A percentile compares a stretch with the other conserved stretches of the same genome.
phyloP scores from a whole-genome alignment of 176 grass and related monocot species.

The Avena atlantica region DNA sequence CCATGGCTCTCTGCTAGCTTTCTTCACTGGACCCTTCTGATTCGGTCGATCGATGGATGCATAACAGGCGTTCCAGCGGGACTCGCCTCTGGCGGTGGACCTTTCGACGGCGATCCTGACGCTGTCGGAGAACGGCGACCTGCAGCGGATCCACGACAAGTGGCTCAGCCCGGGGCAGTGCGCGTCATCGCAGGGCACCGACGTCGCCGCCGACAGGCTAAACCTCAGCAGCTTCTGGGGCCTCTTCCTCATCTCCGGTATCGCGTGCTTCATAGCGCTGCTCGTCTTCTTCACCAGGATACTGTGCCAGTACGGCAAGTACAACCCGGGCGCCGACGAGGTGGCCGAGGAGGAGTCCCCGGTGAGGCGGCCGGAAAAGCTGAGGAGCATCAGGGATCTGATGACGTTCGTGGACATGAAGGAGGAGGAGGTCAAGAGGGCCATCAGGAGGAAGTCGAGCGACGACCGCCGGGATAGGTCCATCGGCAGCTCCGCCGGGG shows the following conservation, averaged over 20 bases:
- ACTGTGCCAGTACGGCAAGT: constrained; percentile 68
- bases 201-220: constrained; percentile 46
- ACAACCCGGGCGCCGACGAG: constrained; percentile 12
- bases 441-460: constrained; percentile 64
- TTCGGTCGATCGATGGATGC: not conserved
- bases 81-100: constrained; percentile 83
- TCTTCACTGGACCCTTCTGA: too few species aligned
- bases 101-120: constrained; percentile 92
- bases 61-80: constrained; percentile 81
- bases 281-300: constrained; percentile 64
- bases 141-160: constrained; percentile 96
- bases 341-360: constrained; percentile 10
- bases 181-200: constrained; percentile 28
- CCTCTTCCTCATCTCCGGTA: constrained; percentile 83
- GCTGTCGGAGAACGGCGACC: constrained; percentile 90
- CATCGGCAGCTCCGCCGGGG: constrained; percentile 13
- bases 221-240: constrained; percentile 79
- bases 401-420: constrained; percentile 84
- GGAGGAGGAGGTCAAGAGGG: constrained; percentile 75
- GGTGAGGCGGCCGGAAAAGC: constrained; percentile 46
- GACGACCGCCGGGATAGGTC: constrained; percentile 42
- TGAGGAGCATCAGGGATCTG: constrained; percentile 68
- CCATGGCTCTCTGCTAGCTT: too few species aligned
- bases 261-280: constrained; percentile 69
- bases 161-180: constrained; percentile 65